Base-by-base conservation (phyloP, 192 early-diverging fungal genomes). In the Coemansia pectinata region DNA sequence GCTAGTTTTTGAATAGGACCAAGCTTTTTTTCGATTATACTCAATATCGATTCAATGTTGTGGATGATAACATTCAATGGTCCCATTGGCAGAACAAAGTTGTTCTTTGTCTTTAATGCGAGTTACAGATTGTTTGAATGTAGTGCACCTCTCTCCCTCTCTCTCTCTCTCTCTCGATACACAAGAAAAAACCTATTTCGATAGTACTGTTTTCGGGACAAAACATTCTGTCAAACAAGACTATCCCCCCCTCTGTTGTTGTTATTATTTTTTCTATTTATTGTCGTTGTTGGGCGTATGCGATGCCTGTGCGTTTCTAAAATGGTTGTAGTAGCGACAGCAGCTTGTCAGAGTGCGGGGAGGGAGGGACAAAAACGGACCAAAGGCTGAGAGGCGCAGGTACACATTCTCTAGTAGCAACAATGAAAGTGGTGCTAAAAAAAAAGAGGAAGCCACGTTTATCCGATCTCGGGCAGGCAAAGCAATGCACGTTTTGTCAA, bases 1-100 rank as follows among this genome's bases (percentile, higher is more conserved):
- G 90, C 38, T 94, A 97, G 63, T 94, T 96, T 17, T 10, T 60
- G 31, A 15, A 42, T 42, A 42, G 41, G 4, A 42, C 12, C 41
- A 42, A 42, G 11, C n/a, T 44, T 63, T 41, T 38, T 38, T 36
- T 47, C 17, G 21, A 39, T 52, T 57, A 19, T 23, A 12, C 29
- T 65, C 11, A 47, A n/a, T 42, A 45, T 25, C 19, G 47, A 50
- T 50, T 50, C 47, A 50, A 23, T 21, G 21, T 19, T 21, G 47
- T 50, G 21, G 21, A 50, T 50, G 9, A 23, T 50, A 23, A 7
- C 47, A 27, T 27, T 27, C 27, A 50, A 50, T 50, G 19, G 47
- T 50, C 47, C 27, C 27, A 27, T 50, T n/a, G 19, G 19, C 5
- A 45, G 42, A 45, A 17, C 15, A 19, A 21, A 23, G 47, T n/a